Base-by-base conservation (phyloP, 257 asterid genomes). In the Misopates orontium region DNA sequence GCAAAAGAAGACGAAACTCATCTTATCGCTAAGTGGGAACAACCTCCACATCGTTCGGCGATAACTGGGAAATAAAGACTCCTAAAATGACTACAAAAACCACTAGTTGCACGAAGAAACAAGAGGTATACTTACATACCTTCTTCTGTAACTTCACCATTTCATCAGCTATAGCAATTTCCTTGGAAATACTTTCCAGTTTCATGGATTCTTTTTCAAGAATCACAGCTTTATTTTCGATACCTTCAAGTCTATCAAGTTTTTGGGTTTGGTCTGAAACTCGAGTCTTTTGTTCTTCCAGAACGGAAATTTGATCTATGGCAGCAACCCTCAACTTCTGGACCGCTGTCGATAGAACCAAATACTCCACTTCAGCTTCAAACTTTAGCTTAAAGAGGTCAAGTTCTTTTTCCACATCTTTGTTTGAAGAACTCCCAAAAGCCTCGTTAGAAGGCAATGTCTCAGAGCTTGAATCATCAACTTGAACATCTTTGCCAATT, bases 321-420 rank as follows among this genome's bases (percentile, higher is more conserved):
- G 75, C 71, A 47, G 75, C 72, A 55, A 47, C 67, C 61, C 66
- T 78, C 67, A 75, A 62, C 51, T 70, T 70, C 60, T 76, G 87
- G 70, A 70, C 70, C 6, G 69, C 71, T 76, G 76, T 60, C 67
- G 90, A 82, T 52, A 82, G 76, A 10, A 72, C 72, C 63, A 88
- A 41, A 76, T 81, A 82, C 77, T 82, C 85, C 25, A 91, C 84
- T 77, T 91, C 98, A 16, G 90, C 85, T 86, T 86, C 96, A 39
- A 91, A 83, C 74, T 80, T 83, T 74, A 76, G 81, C 84, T 60
- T 80, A 41, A 78, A 74, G 70, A 82, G 53, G 51, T 63, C 96
- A 5, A 80, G 76, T 67, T 82, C 95, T 64, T 62, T 56, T 56
- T 75, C 82, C 40, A 65, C 58, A 21, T 77, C 80, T 53, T 54